These are phyloP conservation scores for Colletotrichum abscissum DNA, from an alignment of 2,329 filamentous ascomycete genomes.

Conservation along the genomic window DNA sequence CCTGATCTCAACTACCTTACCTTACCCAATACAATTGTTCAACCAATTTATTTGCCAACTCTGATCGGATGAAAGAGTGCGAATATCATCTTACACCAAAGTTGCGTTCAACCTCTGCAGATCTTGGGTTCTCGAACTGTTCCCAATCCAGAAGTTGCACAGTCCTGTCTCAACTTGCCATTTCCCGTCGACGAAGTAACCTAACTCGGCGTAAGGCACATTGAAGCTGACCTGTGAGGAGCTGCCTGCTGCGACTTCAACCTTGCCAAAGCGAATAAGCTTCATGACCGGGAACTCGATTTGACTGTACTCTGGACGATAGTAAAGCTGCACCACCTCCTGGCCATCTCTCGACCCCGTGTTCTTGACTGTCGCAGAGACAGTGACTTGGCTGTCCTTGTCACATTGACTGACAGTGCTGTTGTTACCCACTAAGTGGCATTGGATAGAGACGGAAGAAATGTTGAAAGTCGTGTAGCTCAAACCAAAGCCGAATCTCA, in stretches of 20 bases:
- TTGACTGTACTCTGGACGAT: slow-evolving; percentile 54
- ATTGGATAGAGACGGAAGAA: slow-evolving; percentile 41
- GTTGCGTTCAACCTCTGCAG: slow-evolving; percentile 10
- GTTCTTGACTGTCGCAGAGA: slow-evolving; percentile 59
- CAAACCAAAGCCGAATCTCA: slow-evolving; percentile 73
- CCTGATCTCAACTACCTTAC: too few relatives aligned
- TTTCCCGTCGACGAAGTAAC: slow-evolving; percentile 42
- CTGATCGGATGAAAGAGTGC: neutral
- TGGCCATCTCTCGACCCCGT: slow-evolving; percentile 50
- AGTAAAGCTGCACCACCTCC: slow-evolving; percentile 49
- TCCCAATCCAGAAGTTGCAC: slow-evolving; percentile 45
- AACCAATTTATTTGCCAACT: too few relatives aligned
- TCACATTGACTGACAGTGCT: slow-evolving; percentile 44
- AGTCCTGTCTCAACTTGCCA: slow-evolving; percentile 40
- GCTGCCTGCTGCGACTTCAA: slow-evolving; percentile 53
- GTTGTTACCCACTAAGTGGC: neutral
- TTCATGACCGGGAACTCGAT: slow-evolving; percentile 54
- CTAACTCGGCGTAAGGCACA: slow-evolving; percentile 42
- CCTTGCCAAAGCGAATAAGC: slow-evolving; percentile 60
- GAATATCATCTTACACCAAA: neutral
- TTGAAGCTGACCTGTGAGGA: slow-evolving; percentile 48
- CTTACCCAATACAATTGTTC: too few relatives aligned
- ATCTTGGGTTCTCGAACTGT: slow-evolving; percentile 40
- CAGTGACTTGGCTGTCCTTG: slow-evolving; percentile 47
- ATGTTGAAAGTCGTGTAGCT: slow-evolving; percentile 74